Evolutionary conservation across 805 yeast genomes (phyloP).

Genomic region (Candida vartiovaarae): DNA sequence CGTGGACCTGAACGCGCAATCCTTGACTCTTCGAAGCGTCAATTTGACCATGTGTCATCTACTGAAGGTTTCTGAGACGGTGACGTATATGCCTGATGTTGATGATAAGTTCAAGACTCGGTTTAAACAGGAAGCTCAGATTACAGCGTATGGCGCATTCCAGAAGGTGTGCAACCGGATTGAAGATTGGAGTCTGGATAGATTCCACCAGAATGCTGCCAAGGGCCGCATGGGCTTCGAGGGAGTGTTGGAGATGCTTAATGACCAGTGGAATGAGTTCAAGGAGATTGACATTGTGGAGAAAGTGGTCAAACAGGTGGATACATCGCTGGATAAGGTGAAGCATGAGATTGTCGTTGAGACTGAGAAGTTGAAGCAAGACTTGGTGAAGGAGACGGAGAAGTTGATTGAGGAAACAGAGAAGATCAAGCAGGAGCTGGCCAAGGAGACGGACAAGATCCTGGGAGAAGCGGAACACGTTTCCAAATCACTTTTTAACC

Average conservation of each 20-base stretch:
- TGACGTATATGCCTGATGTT: slow-evolving; percentile 68
- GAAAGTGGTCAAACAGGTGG: slow-evolving; percentile 27
- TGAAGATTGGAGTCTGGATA: slow-evolving; percentile 87
- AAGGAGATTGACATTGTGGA: slow-evolving; percentile 24
- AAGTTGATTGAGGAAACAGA: slow-evolving; percentile 26
- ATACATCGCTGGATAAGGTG: slow-evolving; percentile 33
- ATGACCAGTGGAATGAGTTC: slow-evolving; percentile 28
- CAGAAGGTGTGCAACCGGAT: slow-evolving; percentile 66
- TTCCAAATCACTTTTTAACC: slow-evolving; percentile 15
- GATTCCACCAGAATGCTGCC: slow-evolving; percentile 82
- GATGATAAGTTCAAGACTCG: slow-evolving; percentile 46
- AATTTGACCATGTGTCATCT: slow-evolving; percentile 77
- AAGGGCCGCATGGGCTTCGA: slow-evolving; percentile 85
- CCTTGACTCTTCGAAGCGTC: slow-evolving; percentile 74
- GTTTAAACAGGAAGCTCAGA: slow-evolving; percentile 79
- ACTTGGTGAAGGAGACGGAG: slow-evolving; percentile 26
- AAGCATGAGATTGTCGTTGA: slow-evolving; percentile 35
- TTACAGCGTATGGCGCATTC: slow-evolving; percentile 76
- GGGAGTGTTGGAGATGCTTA: slow-evolving; percentile 51
- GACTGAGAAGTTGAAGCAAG: slow-evolving; percentile 24
- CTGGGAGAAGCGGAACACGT: slow-evolving; percentile 22
- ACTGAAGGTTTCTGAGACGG: slow-evolving; percentile 79
- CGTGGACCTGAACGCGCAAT: slow-evolving; percentile 59
- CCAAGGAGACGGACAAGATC: slow-evolving; percentile 35
- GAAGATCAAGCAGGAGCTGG: slow-evolving; percentile 23